These are phyloP conservation scores for Dictyostelium citrinum DNA, from an alignment of 78 protist genomes.

Conservation along the genomic window DNA sequence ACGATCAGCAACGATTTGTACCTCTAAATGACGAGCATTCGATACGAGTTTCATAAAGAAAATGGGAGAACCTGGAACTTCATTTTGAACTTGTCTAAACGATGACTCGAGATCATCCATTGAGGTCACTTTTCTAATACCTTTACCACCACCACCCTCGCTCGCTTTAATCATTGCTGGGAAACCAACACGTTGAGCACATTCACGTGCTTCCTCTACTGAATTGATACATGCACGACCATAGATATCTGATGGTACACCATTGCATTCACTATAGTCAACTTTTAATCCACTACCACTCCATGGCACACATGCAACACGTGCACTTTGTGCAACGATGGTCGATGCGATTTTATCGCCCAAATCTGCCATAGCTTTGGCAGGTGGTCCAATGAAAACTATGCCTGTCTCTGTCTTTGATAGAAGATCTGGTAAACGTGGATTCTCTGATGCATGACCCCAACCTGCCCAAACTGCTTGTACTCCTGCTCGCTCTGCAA, in stretches of 20 bases:
- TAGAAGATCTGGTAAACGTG: conserved; percentile 91
- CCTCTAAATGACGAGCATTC: conserved; percentile 85
- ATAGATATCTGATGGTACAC: conserved; percentile 21
- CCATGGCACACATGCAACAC: conserved; percentile 97
- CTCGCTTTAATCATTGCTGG: conserved; percentile 96
- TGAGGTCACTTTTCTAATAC: conserved; percentile 76
- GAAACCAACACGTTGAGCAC: conserved; percentile 88
- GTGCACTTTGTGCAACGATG: conserved; percentile 96
- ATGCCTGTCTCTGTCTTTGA: conserved; percentile 32
- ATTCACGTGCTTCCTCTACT: conserved; percentile 50
- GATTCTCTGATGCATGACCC: conserved; percentile 99
- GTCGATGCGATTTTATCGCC: conserved; percentile 99
- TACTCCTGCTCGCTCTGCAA: conserved; percentile 82
- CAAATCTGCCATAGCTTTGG: conserved; percentile 84
- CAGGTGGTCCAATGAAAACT: conserved; percentile 93
- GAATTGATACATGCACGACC: conserved; percentile 74
- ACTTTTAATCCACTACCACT: conserved; percentile 84
- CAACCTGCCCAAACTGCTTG: conserved; percentile 99
- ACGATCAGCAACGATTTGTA: conserved; percentile 91
- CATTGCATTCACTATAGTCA: conserved; percentile 20
- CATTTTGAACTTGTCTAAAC: conserved; percentile 75
- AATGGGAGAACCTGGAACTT: conserved; percentile 81
- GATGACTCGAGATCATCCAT: conserved; percentile 48
- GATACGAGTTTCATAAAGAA: conserved; percentile 86
- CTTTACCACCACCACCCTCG: conserved; percentile 96